These are phyloP conservation scores for Cryomyces minteri DNA, from an alignment of 495 filamentous ascomycete genomes.

Conservation along the genomic window DNA sequence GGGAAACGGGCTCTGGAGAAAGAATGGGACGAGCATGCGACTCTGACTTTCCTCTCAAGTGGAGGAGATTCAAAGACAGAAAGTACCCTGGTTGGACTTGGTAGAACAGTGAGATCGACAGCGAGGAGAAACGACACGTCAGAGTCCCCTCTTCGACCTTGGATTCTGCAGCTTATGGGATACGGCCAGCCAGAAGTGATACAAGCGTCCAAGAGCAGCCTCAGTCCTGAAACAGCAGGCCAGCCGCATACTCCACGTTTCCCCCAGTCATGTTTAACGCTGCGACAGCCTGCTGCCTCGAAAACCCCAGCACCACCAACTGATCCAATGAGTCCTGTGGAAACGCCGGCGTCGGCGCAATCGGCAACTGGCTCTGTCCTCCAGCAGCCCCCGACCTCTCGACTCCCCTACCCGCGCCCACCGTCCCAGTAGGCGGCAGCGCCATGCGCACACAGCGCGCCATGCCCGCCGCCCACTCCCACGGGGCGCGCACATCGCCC, in stretches of 20 bases:
- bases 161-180: too few relatives aligned
- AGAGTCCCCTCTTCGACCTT: too few relatives aligned
- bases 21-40: too few relatives aligned
- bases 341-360: conserved; percentile 15
- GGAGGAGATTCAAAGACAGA: too few relatives aligned
- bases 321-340: conserved; percentile 44
- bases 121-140: too few relatives aligned
- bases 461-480: conserved; percentile 15
- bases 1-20: too few relatives aligned
- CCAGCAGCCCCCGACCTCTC: conserved; percentile 1
- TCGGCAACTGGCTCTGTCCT: not conserved
- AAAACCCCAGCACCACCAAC: conserved; percentile 59
- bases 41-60: too few relatives aligned
- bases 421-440: conserved; percentile 1
- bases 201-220: too few relatives aligned
- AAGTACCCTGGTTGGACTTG: too few relatives aligned
- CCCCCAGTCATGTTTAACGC: conserved; percentile 63
- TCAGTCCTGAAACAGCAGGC: conserved; percentile 30
- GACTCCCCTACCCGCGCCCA: conserved; percentile 6
- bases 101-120: too few relatives aligned
- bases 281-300: conserved; percentile 49
- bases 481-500: conserved; percentile 11
- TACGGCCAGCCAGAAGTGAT: too few relatives aligned
- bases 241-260: conserved; percentile 65
- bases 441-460: conserved; percentile 1